phyloP scores from a whole-genome alignment of 2,329 filamentous ascomycete species.

The Atkinsonella texensis region DNA sequence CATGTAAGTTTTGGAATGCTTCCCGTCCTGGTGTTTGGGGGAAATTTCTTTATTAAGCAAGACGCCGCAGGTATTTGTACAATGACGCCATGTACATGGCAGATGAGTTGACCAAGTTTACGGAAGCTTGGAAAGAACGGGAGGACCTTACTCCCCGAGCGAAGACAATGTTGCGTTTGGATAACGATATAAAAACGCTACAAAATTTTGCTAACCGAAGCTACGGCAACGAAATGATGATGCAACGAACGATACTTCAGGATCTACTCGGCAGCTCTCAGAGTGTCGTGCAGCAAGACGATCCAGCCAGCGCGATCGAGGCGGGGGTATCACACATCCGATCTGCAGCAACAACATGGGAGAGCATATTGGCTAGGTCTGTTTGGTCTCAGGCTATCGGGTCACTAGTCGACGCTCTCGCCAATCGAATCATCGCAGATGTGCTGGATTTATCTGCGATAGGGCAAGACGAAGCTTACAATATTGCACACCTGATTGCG shows the following conservation, averaged over 20 bases:
- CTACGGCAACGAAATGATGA: constrained; percentile 47
- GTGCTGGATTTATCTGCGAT: constrained; percentile 51
- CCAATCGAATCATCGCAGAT: constrained; percentile 46
- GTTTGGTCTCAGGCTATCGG: constrained; percentile 53
- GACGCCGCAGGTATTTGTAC: constrained; percentile 43
- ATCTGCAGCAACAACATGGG: constrained; percentile 43
- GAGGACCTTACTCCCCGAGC: constrained; percentile 38
- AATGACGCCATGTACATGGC: constrained; percentile 55
- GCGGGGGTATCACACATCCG: constrained; percentile 40
- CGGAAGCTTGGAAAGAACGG: constrained; percentile 38
- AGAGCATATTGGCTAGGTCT: constrained; percentile 44
- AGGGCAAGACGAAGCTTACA: constrained; percentile 51
- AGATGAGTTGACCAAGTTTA: constrained; percentile 40
- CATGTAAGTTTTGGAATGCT: constrained; percentile 36
- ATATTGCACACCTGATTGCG: constrained; percentile 45
- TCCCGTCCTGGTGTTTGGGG: not conserved
- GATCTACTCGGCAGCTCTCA: constrained; percentile 50
- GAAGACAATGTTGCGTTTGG: constrained; percentile 42
- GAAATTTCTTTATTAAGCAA: not conserved
- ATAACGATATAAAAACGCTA: constrained; percentile 47
- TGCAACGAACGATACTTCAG: constrained; percentile 48
- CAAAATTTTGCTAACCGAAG: constrained; percentile 49
- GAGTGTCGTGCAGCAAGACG: constrained; percentile 46
- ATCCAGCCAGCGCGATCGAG: constrained; percentile 40
- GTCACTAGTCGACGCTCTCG: constrained; percentile 45